A percentile compares a stretch with the other conserved stretches of the same genome.
These are phyloP conservation scores for Phlebiopsis gigantea DNA, from an alignment of 768 basidiomycete genomes.

Conservation along the genomic window DNA sequence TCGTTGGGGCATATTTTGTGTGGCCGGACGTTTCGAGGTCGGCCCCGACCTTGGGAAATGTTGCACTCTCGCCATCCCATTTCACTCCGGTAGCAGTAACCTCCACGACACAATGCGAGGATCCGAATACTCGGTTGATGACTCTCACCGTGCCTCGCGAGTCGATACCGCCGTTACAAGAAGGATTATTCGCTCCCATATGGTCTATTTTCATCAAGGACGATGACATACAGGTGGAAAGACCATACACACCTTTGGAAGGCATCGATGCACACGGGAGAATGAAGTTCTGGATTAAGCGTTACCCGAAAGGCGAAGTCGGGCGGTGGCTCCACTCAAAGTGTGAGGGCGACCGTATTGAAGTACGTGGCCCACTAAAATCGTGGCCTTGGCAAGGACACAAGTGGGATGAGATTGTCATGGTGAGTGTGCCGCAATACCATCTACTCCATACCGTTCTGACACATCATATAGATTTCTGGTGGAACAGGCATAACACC, in stretches of 20 bases:
- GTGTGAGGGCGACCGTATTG: slow-evolving; percentile 58
- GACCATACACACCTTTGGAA: slow-evolving; percentile 78
- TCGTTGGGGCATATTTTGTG: slow-evolving; percentile 46
- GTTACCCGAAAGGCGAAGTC: slow-evolving; percentile 74
- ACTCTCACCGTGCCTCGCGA: slow-evolving; percentile 50
- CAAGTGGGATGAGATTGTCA: slow-evolving; percentile 74
- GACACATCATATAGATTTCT: slow-evolving; percentile 52
- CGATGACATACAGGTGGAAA: slow-evolving; percentile 83
- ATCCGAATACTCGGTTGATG: slow-evolving; percentile 59
- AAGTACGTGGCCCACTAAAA: slow-evolving; percentile 69
- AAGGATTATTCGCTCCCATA: slow-evolving; percentile 34
- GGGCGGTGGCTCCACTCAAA: slow-evolving; percentile 79
- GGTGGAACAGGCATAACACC: slow-evolving; percentile 88
- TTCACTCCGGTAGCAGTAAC: slow-evolving; percentile 57
- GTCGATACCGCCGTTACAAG: slow-evolving; percentile 16
- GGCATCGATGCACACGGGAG: slow-evolving; percentile 62
- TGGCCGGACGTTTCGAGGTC: slow-evolving; percentile 43
- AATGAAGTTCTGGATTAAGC: slow-evolving; percentile 80
- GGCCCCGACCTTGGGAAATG: slow-evolving; percentile 33
- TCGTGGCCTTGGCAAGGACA: slow-evolving; percentile 58
- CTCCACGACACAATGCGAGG: slow-evolving; percentile 41
- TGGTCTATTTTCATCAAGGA: slow-evolving; percentile 84
- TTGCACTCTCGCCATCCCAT: slow-evolving; percentile 26
- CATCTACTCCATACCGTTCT: background rate
- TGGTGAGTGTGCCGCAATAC: slow-evolving; percentile 41